Evolutionary conservation across 768 basidiomycete genomes (phyloP).

Genomic region (Aureoboletus auriporus): DNA sequence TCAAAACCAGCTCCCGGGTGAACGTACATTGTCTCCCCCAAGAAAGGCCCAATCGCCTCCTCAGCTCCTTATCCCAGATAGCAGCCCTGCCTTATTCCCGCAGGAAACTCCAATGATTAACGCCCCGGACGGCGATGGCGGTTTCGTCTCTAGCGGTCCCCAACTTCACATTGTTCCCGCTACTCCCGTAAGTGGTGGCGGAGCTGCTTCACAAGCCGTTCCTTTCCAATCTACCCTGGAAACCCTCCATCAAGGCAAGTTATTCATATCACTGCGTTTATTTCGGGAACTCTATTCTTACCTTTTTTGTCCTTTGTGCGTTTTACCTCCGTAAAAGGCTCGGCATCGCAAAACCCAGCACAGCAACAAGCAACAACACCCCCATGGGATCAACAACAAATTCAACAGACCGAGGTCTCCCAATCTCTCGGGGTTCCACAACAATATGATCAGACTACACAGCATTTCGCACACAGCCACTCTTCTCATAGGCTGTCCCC

Average conservation of each 20-base stretch:
- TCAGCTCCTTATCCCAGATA: conserved; percentile 54
- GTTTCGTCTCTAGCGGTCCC: conserved; percentile 46
- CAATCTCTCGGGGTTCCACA: conserved; percentile 28
- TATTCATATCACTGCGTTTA: conserved; percentile 28
- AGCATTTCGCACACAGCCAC: conserved; percentile 34
- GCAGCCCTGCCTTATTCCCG: conserved; percentile 40
- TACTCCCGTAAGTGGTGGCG: conserved; percentile 70
- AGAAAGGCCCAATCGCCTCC: conserved; percentile 66
- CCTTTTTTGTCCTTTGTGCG: conserved; percentile 23
- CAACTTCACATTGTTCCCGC: conserved; percentile 79
- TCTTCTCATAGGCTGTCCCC: conserved; percentile 34
- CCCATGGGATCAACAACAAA: conserved; percentile 35
- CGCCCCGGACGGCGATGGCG: conserved; percentile 56
- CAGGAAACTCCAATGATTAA: conserved; percentile 52
- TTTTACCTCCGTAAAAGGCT: conserved; percentile 28
- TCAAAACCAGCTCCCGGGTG: conserved; percentile 42
- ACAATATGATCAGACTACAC: conserved; percentile 27
- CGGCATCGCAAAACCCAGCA: conserved; percentile 25
- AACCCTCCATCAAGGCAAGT: conserved; percentile 53
- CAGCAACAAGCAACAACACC: conserved; percentile 33
- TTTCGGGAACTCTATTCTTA: conserved; percentile 30
- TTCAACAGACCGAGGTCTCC: conserved; percentile 31
- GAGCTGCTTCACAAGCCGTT: conserved; percentile 39
- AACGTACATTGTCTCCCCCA: conserved; percentile 34
- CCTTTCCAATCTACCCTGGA: conserved; percentile 51